Evolutionary conservation across 768 basidiomycete genomes (phyloP).

Genomic region (Ramaria sp.): DNA sequence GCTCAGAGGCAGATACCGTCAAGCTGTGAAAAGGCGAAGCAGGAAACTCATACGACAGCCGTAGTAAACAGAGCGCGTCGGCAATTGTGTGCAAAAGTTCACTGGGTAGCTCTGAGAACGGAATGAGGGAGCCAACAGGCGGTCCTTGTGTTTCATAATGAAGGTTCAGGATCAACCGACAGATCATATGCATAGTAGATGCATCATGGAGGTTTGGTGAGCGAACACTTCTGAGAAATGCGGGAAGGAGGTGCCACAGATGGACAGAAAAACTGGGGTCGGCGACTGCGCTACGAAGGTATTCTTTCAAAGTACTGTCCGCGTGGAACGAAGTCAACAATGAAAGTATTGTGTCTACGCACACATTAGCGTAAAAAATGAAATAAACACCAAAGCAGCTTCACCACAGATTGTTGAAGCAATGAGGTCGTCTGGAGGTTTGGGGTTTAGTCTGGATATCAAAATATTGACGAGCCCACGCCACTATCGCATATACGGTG

Average conservation of each 20-base stretch:
- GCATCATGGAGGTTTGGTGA: slow-evolving; percentile 51
- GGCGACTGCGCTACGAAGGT: slow-evolving; percentile 49
- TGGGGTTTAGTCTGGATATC: neutral
- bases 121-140: slow-evolving; percentile 43
- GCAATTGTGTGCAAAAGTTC: slow-evolving; percentile 43
- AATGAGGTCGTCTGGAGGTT: neutral
- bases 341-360: slow-evolving; percentile 54
- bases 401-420: slow-evolving; percentile 7
- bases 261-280: slow-evolving; percentile 42
- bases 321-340: slow-evolving; percentile 61
- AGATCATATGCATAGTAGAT: slow-evolving; percentile 61
- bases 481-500: neutral
- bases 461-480: neutral
- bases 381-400: neutral
- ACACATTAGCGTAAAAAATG: neutral
- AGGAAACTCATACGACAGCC: slow-evolving; percentile 41
- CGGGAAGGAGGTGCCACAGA: slow-evolving; percentile 37
- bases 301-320: slow-evolving; percentile 55
- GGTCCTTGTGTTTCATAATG: slow-evolving; percentile 44
- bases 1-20: slow-evolving; percentile 47
- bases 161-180: slow-evolving; percentile 49
- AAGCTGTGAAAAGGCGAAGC: slow-evolving; percentile 46
- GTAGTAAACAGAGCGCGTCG: slow-evolving; percentile 49
- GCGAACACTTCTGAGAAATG: slow-evolving; percentile 55
- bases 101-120: slow-evolving; percentile 36